Conservation (phyloP, 164 flowering plant species). For the Annona squamosa region DNA sequence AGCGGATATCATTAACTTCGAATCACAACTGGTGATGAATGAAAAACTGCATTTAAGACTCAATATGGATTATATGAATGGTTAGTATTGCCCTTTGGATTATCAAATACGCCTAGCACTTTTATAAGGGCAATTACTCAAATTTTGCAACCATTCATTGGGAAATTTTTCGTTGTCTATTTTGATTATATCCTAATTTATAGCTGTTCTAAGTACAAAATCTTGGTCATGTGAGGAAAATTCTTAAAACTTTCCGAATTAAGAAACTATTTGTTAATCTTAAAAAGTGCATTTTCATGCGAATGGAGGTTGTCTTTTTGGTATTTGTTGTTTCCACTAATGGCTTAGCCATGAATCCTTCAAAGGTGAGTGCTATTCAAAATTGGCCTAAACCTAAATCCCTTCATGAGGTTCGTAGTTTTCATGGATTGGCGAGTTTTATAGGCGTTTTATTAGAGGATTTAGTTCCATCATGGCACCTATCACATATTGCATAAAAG, state of each 20-base stretch:
- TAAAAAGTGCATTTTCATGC: neutral
- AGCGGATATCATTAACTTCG: neutral
- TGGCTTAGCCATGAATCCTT: no score
- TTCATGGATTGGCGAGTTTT: slow-evolving; percentile 5
- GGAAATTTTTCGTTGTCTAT: neutral
- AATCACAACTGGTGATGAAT: neutral
- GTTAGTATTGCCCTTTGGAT: neutral
- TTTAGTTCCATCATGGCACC: slow-evolving; percentile 7
- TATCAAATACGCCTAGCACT: neutral
- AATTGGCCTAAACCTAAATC: slow-evolving; percentile 3
- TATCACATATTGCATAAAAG: neutral
- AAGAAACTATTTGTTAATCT: neutral
- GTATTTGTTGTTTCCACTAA: neutral
- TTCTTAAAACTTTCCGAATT: neutral
- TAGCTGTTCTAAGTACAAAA: neutral
- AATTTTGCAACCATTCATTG: neutral
- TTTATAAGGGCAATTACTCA: neutral
- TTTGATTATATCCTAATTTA: neutral
- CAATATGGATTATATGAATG: neutral
- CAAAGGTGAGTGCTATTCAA: neutral
- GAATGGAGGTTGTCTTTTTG: neutral
- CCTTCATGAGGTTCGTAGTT: neutral
- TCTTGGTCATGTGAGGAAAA: neutral
- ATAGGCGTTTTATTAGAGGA: neutral
- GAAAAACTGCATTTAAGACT: neutral